Evolutionary conservation across 306 rosid species (phyloP), one percentile per base, ranked within the genome.

Genomic region (Prunus campanulata): DNA sequence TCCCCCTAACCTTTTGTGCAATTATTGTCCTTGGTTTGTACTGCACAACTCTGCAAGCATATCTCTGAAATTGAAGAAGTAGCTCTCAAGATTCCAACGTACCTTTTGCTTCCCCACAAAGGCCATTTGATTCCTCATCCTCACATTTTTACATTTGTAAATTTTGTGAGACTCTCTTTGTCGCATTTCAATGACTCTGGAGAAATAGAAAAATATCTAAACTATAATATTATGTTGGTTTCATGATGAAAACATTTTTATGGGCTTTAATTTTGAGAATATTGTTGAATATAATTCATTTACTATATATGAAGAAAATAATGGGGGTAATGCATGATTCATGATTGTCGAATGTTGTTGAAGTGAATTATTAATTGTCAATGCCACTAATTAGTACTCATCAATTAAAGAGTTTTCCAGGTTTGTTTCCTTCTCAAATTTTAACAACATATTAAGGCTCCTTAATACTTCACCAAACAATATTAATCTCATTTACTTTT

Each of bases 51-150:
- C 11, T 13, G 15, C 44, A 30, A 10, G 60, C 65, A 71, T 11
- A 19, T 29, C 61, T 51, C 74, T 18, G 4, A 8, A 8, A 54
- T 2, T 54, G 14, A 14, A 3, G 10, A 20, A 66, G 50, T 11
- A 4, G 54, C 7, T 44, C 3, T 44, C 32, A 44, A 20, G 65
- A 52, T 71, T 54, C 22, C 50, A 35, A 11, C 54, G 65, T 71
- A 71, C 54, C 76, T 50, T 80, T 75, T 59, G 72, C 65, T 60
- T 69, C 50, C 67, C 19, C 70, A 70, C 72, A 39, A 71, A 64
- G 52, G 82, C 20, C 73, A 52, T 12, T 48, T 52, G 46, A 71
- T 15, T 62, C 15, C 24, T 18, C 44, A 27, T 50, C 64, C 54
- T 62, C 71, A 49, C 59, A 62, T 8, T 60, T 47, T 8, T 66